Base-by-base conservation (phyloP, 2,329 filamentous ascomycete genomes). In the Mariannaea sp. region DNA sequence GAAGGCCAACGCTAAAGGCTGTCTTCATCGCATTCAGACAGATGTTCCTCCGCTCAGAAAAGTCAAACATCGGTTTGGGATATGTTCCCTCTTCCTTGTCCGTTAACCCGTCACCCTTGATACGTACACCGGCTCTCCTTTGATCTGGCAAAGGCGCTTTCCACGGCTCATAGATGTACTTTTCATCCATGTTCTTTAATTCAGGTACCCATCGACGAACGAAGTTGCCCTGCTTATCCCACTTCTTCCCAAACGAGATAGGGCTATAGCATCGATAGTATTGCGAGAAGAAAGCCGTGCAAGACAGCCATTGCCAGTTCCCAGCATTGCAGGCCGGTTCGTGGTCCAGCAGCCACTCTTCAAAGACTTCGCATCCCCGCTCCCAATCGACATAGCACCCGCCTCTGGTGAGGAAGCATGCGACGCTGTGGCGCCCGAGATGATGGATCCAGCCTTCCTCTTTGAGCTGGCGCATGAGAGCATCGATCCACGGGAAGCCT, bases 311-410 rank as follows among this genome's bases (percentile, higher is more conserved):
- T 67, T 90, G 87, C 88, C 88, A 91, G 65, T 91, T 91, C 0
- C 88, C 88, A 1, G 80, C 80, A 63, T 91, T 91, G 67, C 86
- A 89, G 2, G 87, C 84, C 0, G 83, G 78, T 67, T 91, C 88
- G 66, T 91, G 88, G 65, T 92, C 89, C 41, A 92, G 74, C 30
- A 92, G 77, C 72, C 82, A 82, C 67, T 92, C 88, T 65, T 90
- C 87, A 55, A 92, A 92, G 1, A 92, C 88, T 41, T 89, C 87
- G 5, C 85, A 86, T 1, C 89, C 89, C 14, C 89, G 81, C 72
- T 92, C 88, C 88, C 89, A 92, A 64, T 86, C 82, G 38, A 92
- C 76, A 65, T 91, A 92, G 69, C 87, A 91, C 0, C 89, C 89
- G 2, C 89, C 88, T 3, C 89, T 77, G 1, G 89, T 92, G n/a